These are phyloP conservation scores for Hapsidospora chrysogenum DNA, from an alignment of 495 filamentous ascomycete genomes.

Conservation along the genomic window DNA sequence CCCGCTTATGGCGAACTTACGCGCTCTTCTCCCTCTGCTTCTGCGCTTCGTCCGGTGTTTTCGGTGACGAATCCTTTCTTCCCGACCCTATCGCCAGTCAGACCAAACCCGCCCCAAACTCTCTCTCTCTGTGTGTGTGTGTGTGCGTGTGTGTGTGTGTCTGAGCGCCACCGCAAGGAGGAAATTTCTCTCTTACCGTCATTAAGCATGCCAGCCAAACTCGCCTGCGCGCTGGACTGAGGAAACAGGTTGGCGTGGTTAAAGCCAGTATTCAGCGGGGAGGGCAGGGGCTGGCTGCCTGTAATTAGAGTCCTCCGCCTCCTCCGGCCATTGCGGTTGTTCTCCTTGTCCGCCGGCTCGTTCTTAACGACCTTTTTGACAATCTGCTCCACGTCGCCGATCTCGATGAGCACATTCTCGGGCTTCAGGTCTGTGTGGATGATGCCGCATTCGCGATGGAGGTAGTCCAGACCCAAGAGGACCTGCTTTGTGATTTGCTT, in stretches of 20 bases:
- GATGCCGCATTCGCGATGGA: constrained; percentile 96
- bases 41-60: constrained; percentile 47
- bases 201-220: constrained; percentile 67
- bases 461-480: constrained; percentile 82
- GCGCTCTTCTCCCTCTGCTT: constrained; percentile 87
- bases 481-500: constrained; percentile 99
- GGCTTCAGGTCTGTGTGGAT: constrained; percentile 98
- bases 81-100: too few species aligned
- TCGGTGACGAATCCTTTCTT: constrained; percentile 27
- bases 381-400: constrained; percentile 93
- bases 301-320: constrained; percentile 89
- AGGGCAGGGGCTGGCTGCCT: constrained; percentile 89
- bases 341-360: constrained; percentile 65
- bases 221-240: constrained; percentile 59
- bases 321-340: constrained; percentile 84
- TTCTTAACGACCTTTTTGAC: constrained; percentile 90
- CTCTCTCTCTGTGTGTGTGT: too few species aligned
- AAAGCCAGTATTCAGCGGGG: constrained; percentile 85
- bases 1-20: constrained; percentile 35
- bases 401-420: constrained; percentile 97
- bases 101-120: too few species aligned
- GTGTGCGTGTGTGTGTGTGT: too few species aligned
- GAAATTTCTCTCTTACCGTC: constrained; percentile 39
- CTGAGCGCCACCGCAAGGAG: neutral
- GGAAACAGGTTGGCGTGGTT: constrained; percentile 53